phyloP scores from a whole-genome alignment of 2,329 filamentous ascomycete species.

The Fusarium sp. region DNA sequence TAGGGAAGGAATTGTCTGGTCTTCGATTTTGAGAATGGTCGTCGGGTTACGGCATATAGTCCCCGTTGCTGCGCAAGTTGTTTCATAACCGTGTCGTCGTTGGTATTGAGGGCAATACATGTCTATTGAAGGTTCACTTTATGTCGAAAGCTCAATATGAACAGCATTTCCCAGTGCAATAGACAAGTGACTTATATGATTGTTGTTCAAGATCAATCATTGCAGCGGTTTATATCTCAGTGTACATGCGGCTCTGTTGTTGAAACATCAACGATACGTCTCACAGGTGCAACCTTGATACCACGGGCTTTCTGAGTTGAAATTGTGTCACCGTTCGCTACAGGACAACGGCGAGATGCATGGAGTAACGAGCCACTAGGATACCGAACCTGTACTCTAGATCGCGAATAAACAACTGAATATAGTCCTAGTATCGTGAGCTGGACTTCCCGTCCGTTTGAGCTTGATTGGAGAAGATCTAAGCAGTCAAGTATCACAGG shows the following conservation, averaged over 20 bases:
- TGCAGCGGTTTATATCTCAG: not conserved
- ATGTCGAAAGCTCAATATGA: not conserved
- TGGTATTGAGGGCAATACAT: conserved; percentile 14
- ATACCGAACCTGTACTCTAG: not conserved
- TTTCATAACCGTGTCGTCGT: conserved; percentile 1
- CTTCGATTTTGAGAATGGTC: conserved; percentile 26
- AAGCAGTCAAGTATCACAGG: not conserved
- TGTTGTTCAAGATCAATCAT: not conserved
- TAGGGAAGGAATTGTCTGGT: conserved; percentile 30
- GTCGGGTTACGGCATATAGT: conserved; percentile 40
- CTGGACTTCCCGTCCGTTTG: not conserved
- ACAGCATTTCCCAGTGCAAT: too few species aligned
- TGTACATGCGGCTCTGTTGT: conserved; percentile 12
- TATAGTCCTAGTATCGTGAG: not conserved
- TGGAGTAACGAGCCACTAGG: conserved; percentile 5
- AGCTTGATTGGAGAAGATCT: not conserved
- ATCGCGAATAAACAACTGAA: not conserved
- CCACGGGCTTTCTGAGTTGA: not conserved
- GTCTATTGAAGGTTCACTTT: not conserved
- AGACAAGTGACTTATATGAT: not conserved
- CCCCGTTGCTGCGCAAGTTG: conserved; percentile 39
- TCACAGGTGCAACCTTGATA: conserved; percentile 14
- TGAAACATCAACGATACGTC: conserved; percentile 8
- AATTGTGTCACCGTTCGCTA: conserved; percentile 9
- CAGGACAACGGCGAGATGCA: conserved; percentile 15